Conservation (phyloP, 495 filamentous ascomycete species). For the Amniculicola lignicola region DNA sequence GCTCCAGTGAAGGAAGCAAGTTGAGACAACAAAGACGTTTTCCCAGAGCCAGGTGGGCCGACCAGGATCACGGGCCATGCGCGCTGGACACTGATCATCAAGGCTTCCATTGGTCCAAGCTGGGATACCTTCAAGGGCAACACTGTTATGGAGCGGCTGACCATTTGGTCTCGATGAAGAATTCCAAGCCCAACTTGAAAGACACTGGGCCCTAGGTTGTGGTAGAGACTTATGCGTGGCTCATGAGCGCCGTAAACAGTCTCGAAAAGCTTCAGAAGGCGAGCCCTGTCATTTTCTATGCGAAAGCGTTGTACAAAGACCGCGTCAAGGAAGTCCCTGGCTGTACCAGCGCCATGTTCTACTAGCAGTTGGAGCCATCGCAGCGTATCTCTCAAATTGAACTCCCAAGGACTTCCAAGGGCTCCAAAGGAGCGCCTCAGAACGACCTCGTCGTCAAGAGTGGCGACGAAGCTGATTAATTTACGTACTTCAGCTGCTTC, state of each 20-base stretch:
- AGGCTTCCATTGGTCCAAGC: constrained; percentile 70
- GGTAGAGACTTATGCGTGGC: constrained; percentile 48
- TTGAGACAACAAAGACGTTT: constrained; percentile 72
- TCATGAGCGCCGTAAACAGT: constrained; percentile 48
- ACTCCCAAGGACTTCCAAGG: constrained; percentile 92
- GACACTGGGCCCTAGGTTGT: constrained; percentile 63
- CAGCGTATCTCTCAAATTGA: constrained; percentile 89
- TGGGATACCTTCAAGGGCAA: constrained; percentile 44
- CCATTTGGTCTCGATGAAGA: constrained; percentile 53
- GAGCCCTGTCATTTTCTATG: constrained; percentile 58
- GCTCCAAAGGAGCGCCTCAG: constrained; percentile 64
- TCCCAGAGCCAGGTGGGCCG: constrained; percentile 81
- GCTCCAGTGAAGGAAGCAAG: constrained; percentile 75
- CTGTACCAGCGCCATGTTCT: constrained; percentile 50
- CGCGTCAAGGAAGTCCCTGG: constrained; percentile 72
- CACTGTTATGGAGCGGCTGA: constrained; percentile 1
- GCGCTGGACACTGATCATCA: constrained; percentile 81
- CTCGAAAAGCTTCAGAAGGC: constrained; percentile 63
- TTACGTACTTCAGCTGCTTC: constrained; percentile 53
- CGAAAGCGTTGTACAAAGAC: constrained; percentile 88
- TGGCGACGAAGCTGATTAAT: constrained; percentile 76
- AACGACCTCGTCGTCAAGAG: constrained; percentile 66
- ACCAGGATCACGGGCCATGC: constrained; percentile 86
- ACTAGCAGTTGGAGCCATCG: constrained; percentile 79
- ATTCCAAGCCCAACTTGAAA: constrained; percentile 79